A percentile compares a stretch with the other conserved stretches of the same genome.
Evolutionary conservation across 2,329 filamentous ascomycete genomes (phyloP).

Genomic region (Paraphoma sp.): DNA sequence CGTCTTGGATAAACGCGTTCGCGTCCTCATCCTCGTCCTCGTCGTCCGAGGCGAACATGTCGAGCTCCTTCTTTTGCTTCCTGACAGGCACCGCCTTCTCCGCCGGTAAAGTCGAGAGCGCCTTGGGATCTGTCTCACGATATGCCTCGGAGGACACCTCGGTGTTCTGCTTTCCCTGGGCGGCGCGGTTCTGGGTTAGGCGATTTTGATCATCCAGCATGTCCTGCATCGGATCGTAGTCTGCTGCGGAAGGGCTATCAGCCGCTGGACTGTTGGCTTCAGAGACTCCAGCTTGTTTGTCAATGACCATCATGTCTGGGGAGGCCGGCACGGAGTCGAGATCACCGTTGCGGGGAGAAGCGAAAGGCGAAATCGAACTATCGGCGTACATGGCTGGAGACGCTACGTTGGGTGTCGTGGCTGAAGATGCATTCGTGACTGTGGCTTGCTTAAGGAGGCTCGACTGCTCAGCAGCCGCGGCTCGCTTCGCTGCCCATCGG

Average conservation of each 20-base stretch:
- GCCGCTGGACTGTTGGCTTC: conserved; percentile 39
- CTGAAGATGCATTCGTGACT: conserved; percentile 64
- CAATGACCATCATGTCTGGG: conserved; percentile 48
- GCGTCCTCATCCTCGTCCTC: conserved; percentile 73
- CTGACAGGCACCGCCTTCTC: conserved; percentile 42
- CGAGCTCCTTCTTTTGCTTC: conserved; percentile 60
- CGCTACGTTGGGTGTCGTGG: conserved; percentile 61
- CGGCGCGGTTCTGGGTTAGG: conserved; percentile 72
- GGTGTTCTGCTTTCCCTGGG: conserved; percentile 57
- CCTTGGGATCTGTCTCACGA: conserved; percentile 63
- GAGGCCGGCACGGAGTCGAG: conserved; percentile 47
- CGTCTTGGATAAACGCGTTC: conserved; percentile 65
- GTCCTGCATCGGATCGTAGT: conserved; percentile 88
- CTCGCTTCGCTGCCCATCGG: conserved; percentile 40
- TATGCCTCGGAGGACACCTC: conserved; percentile 59
- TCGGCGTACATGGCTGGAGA: conserved; percentile 40
- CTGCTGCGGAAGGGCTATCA: conserved; percentile 86
- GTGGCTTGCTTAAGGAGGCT: conserved; percentile 75
- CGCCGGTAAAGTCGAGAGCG: conserved; percentile 58
- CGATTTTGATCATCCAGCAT: conserved; percentile 83
- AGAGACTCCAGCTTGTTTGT: conserved; percentile 50
- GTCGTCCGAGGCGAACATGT: conserved; percentile 74
- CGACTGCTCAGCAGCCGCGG: conserved; percentile 49
- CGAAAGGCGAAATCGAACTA: conserved; percentile 43
- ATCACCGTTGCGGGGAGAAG: conserved; percentile 48